Base-by-base conservation (phyloP, 805 yeast genomes). In the Kazachstania kunashirensis region DNA sequence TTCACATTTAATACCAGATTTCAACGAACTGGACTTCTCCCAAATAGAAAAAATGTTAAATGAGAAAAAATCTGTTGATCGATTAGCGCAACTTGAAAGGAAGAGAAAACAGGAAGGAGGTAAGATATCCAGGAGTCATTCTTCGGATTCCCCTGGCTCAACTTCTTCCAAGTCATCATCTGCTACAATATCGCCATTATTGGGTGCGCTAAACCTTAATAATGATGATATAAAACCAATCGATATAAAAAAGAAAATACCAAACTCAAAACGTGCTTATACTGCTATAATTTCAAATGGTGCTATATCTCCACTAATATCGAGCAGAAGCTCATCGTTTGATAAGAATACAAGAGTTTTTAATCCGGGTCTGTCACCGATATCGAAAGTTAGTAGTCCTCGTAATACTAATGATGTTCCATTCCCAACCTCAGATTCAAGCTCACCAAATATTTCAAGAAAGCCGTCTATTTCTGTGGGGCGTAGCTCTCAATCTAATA, bases 41-140 rank as follows among this genome's bases (percentile, higher is more conserved):
- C 53, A 49, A 27, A 14, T 53, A 26, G n/a, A 8, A 2, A 50
- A 44, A 17, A 42, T 55, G 50, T 18, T 50, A 5, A 46, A 45
- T n/a, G 62, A 57, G 29, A 50, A 55, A 31, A 37, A 46, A 30
- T 43, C 47, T 6, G 53, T 49, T 2, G 62, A 57, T 27, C 52
- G 45, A 36, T 33, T 52, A 8, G 33, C 48, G 3, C 40, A 43
- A 37, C 17, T 45, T 5, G 33, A 21, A 56, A 50, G 19, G 37
- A 27, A 24, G 7, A 10, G 3, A 29, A 27, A 18, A 33, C 39
- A 21, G 25, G 33, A 11, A 39, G 36, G 9, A 6, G 19, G 18
- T 16, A 15, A 25, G 3, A 17, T 5, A 12, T 13, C 10, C 2
- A 14, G 13, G 13, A 7, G 5, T 18, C 5, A 4, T 3, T 13